Percentiles rank a stretch among this genome's conserved stretches.
Evolutionary conservation across 306 rosid species (phyloP).

Genomic region (Lathyrus aphaca): DNA sequence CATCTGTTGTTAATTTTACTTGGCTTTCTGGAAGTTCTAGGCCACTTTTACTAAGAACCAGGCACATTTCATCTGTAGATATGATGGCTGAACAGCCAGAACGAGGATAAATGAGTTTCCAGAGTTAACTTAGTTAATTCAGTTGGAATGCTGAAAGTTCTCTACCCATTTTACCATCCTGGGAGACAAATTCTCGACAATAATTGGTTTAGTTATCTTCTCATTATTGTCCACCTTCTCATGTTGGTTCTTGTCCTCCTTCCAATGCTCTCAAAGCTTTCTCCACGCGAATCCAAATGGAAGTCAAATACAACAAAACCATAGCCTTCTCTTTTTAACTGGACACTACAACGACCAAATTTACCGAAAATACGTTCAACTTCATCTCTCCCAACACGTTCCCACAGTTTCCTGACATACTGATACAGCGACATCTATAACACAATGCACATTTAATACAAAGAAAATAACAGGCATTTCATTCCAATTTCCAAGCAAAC

Average conservation of each 20-base stretch:
- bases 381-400: slow-evolving; percentile 52
- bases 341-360: slow-evolving; percentile 61
- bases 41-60: slow-evolving; percentile 61
- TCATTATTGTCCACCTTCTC: slow-evolving; percentile 38
- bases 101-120: slow-evolving; percentile 34
- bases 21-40: slow-evolving; percentile 53
- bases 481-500: neutral
- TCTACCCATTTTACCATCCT: slow-evolving; percentile 29
- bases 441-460: slow-evolving; percentile 6
- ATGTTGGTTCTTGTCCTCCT: slow-evolving; percentile 50
- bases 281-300: slow-evolving; percentile 51
- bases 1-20: slow-evolving; percentile 42
- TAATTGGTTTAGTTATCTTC: slow-evolving; percentile 35
- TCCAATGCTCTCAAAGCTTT: slow-evolving; percentile 62
- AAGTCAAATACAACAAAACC: slow-evolving; percentile 66
- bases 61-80: slow-evolving; percentile 56
- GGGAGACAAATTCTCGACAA: slow-evolving; percentile 43
- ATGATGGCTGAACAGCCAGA: slow-evolving; percentile 46
- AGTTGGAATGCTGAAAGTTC: slow-evolving; percentile 29
- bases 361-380: slow-evolving; percentile 53
- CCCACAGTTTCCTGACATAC: slow-evolving; percentile 59
- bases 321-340: slow-evolving; percentile 60
- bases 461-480: neutral
- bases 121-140: slow-evolving; percentile 39
- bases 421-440: slow-evolving; percentile 65